Conservation (phyloP, 2,329 filamentous ascomycete species). For the Rutstroemia sp. region DNA sequence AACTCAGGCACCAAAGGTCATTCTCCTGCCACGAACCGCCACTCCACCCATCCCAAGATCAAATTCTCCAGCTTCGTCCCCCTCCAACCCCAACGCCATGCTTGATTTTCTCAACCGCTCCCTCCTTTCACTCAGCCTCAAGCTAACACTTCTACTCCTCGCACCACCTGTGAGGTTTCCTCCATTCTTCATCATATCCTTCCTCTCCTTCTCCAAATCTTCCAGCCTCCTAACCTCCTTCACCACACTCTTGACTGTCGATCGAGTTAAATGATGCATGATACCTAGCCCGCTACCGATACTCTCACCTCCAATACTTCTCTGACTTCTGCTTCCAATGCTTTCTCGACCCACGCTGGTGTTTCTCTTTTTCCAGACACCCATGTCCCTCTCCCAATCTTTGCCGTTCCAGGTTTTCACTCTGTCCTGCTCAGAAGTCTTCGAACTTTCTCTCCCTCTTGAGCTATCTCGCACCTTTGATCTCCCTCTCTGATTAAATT, state of each 20-base stretch:
- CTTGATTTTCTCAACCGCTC: not conserved
- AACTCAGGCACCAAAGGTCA: too few species aligned
- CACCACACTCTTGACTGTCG: conserved; percentile 2
- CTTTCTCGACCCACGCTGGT: conserved; percentile 3
- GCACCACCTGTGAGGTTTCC: conserved; percentile 3
- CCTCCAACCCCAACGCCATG: too few species aligned
- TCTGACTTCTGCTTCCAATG: not conserved
- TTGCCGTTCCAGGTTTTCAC: conserved; percentile 25
- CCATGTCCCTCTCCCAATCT: conserved; percentile 23
- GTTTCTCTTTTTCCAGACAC: conserved; percentile 6
- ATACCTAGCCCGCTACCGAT: not conserved
- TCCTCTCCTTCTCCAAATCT: conserved; percentile 9
- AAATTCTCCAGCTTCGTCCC: too few species aligned
- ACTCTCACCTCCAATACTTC: not conserved
- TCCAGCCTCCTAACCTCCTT: conserved; percentile 7
- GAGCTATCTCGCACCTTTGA: too few species aligned
- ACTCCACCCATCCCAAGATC: too few species aligned
- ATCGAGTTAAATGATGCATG: not conserved
- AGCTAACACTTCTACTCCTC: not conserved
- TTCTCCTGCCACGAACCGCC: too few species aligned
- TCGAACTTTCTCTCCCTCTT: too few species aligned
- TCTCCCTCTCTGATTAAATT: not conserved
- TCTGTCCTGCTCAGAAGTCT: conserved; percentile 7
- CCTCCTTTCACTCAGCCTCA: not conserved
- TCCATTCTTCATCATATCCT: not conserved